Conservation (phyloP, 495 filamentous ascomycete genomes). For the Penicillium canariense region DNA sequence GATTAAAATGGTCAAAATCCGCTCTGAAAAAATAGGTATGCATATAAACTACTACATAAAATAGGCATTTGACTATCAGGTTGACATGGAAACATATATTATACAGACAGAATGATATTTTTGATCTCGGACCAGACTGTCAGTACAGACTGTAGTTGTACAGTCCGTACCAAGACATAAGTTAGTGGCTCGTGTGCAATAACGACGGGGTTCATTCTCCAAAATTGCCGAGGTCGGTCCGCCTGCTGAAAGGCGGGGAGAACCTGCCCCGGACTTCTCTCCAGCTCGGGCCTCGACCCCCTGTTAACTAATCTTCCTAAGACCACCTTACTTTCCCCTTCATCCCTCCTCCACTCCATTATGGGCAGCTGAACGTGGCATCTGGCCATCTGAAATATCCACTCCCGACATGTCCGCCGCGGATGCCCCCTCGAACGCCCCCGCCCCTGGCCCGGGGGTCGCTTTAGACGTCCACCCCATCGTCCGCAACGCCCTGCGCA, state of each 20-base stretch:
- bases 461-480: slow-evolving; percentile 21
- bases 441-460: slow-evolving; percentile 11
- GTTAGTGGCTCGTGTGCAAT: too few species aligned
- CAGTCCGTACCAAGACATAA: too few species aligned
- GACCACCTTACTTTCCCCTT: background rate
- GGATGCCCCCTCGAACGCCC: slow-evolving; percentile 5
- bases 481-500: slow-evolving; percentile 71
- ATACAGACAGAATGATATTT: too few species aligned
- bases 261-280: background rate
- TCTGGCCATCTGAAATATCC: background rate
- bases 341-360: background rate
- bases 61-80: too few species aligned
- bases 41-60: too few species aligned
- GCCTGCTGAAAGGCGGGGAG: slow-evolving; percentile 14
- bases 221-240: slow-evolving; percentile 13
- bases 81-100: too few species aligned
- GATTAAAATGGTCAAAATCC: too few species aligned
- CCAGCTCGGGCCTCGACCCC: background rate
- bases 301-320: background rate
- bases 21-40: too few species aligned
- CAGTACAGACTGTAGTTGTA: too few species aligned
- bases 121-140: too few species aligned
- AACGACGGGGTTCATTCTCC: too few species aligned
- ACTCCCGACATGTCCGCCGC: slow-evolving; percentile 17
- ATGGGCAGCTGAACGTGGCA: slow-evolving; percentile 8